Evolutionary conservation across 2,329 filamentous ascomycete species (phyloP).

Genomic region (Penicillium occitanis): DNA sequence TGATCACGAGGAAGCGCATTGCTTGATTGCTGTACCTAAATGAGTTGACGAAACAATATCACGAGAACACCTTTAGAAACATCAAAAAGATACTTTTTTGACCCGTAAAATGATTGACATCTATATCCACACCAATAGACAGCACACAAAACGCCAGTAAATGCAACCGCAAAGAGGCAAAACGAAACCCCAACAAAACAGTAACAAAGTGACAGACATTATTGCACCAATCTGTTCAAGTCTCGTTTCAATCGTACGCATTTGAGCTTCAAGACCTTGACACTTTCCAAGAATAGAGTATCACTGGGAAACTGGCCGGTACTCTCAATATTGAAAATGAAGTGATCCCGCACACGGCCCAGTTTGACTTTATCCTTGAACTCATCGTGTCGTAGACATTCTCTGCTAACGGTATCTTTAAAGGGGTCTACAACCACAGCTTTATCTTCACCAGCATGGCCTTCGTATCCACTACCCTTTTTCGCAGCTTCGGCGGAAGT

Average conservation of each 20-base stretch:
- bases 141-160: slow-evolving; percentile 36
- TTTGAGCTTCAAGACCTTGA: slow-evolving; percentile 83
- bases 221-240: slow-evolving; percentile 45
- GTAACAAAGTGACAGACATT: slow-evolving; percentile 20
- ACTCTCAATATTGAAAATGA: slow-evolving; percentile 95
- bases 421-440: slow-evolving; percentile 86
- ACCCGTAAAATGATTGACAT: slow-evolving; percentile 18
- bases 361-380: slow-evolving; percentile 96
- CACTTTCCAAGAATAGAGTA: slow-evolving; percentile 84
- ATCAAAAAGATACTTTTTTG: slow-evolving; percentile 16
- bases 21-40: not conserved
- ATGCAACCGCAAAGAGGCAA: slow-evolving; percentile 32
- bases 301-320: slow-evolving; percentile 94
- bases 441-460: slow-evolving; percentile 75
- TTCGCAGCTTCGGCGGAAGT: slow-evolving; percentile 64
- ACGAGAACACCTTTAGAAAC: slow-evolving; percentile 11
- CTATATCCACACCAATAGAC: slow-evolving; percentile 10
- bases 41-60: not conserved
- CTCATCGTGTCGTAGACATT: slow-evolving; percentile 86
- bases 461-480: slow-evolving; percentile 66
- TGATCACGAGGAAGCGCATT: not conserved
- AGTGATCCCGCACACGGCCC: slow-evolving; percentile 86
- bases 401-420: slow-evolving; percentile 91
- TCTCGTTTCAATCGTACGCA: slow-evolving; percentile 55
- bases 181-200: not conserved